These are phyloP conservation scores for Trypanosoma avium DNA, from an alignment of 208 protist species.

Conservation along the genomic window DNA sequence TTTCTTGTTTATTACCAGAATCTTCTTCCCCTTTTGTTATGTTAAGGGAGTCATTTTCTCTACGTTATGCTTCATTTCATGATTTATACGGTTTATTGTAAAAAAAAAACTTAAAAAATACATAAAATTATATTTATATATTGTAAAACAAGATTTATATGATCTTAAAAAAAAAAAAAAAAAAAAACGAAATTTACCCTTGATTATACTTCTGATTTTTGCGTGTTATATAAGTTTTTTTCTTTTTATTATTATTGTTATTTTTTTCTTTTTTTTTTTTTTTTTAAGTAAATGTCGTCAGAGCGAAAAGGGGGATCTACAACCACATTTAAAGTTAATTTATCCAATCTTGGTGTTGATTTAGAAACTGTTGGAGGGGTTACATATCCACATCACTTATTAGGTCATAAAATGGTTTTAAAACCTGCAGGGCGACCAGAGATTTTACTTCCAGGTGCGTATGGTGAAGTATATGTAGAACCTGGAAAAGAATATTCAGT, in stretches of 20 bases:
- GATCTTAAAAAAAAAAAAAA: too few species aligned
- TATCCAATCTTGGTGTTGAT: slow-evolving; percentile 34
- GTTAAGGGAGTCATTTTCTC: slow-evolving; percentile 64
- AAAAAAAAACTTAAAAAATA: not conserved
- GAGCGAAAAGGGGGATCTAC: not conserved
- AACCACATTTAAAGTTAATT: slow-evolving; percentile 1
- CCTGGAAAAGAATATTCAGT: slow-evolving; percentile 24
- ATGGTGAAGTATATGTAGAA: slow-evolving; percentile 53
- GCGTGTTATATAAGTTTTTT: not conserved
- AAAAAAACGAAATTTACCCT: too few species aligned
- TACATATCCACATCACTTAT: slow-evolving; percentile 68
- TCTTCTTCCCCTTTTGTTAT: slow-evolving; percentile 57
- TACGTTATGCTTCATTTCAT: slow-evolving; percentile 61
- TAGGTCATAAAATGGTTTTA: slow-evolving; percentile 45
- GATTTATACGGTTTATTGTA: slow-evolving; percentile 55
- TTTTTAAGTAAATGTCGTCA: slow-evolving; percentile 10
- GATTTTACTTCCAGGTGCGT: slow-evolving; percentile 48
- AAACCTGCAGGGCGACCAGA: slow-evolving; percentile 27
- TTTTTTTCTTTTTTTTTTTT: not conserved
- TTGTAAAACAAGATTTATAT: not conserved
- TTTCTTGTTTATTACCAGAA: slow-evolving; percentile 56
- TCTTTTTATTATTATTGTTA: not conserved
- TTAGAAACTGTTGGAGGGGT: slow-evolving; percentile 49
- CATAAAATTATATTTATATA: not conserved
- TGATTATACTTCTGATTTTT: not conserved